Base-by-base conservation (phyloP, 2,329 filamentous ascomycete genomes). In the Pestalotiopsis sp. region DNA sequence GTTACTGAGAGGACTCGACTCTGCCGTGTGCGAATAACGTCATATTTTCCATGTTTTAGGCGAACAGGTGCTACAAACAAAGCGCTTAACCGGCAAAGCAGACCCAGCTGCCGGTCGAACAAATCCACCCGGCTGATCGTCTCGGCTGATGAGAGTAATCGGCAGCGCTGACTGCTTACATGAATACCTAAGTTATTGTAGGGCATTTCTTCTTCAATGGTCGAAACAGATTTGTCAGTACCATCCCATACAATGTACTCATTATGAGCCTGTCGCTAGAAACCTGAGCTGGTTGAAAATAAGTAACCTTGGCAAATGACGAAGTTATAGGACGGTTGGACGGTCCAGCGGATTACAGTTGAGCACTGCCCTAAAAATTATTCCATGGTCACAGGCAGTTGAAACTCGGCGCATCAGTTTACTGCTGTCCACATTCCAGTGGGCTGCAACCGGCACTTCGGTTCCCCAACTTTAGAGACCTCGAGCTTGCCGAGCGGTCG, bases 391-490 rank as follows among this genome's bases (percentile, higher is more conserved):
- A 27, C 27, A 27, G 45, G n/a, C 14, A 52, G 17, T 23, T n/a
- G 45, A 6, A 52, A 52, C 45, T 52, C 20, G 25, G 27, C 3
- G 57, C 57, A 59, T 36, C 27, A 23, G 36, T 27, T 23, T 17
- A 59, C 23, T 27, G 57, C 23, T 14, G 25, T 59, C 27, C 23
- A 59, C 59, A 39, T 62, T 62, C 59, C 59, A 66, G n/a, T n/a
- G 52, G 45, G 49, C 52, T 45, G 41, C 31, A 27, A 66, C 64
- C 64, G 64, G 64, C 36, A 66, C 31, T 60, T 66, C 64, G 52
- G 64, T 27, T 41, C 56, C 56, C 52, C 52, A 59, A 25, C n/a
- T 14, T 62, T 62, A 27, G 31, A 36, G 6, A 52, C 41, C 12
- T 25, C 7, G 49, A 57, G 64, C 64, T 66, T 66, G 56, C 64